Evolutionary conservation across 2,329 filamentous ascomycete species (phyloP), one percentile per base, ranked within the genome.

Genomic region (Exutisphaerella laricina): DNA sequence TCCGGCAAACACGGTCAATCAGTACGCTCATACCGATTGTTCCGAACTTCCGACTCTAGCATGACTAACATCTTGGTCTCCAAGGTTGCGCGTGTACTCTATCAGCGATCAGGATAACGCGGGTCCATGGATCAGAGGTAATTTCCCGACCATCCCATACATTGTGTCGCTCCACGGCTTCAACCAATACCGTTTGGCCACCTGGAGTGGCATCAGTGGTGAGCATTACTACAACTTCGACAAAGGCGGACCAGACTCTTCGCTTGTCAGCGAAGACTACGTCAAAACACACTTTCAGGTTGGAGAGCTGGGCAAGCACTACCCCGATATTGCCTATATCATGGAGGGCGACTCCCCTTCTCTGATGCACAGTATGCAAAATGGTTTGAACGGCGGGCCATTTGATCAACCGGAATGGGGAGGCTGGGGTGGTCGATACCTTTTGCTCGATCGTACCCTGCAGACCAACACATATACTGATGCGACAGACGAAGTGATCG

Each of bases 51-150:
- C n/a, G n/a, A n/a, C n/a, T n/a, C n/a, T n/a, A n/a, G n/a, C n/a
- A n/a, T n/a, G n/a, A n/a, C n/a, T n/a, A n/a, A n/a, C n/a, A n/a
- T n/a, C n/a, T n/a, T n/a, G n/a, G n/a, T n/a, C n/a, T n/a, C n/a
- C n/a, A n/a, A n/a, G n/a, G n/a, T 56, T 78, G 3, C 64, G 73
- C 9, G 66, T 77, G 6, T 78, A 78, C 55, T 62, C 75, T 25
- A 78, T 80, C 41, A 78, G 74, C 5, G 77, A 80, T 49, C 77
- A 80, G 50, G 77, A 80, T 47, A 71, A 80, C 47, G 71, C 72
- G 0, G 75, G 74, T 0, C 59, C 68, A 0, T 80, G 75, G 76
- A 73, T 80, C 25, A 70, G 77, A 12, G 60, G 65, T 33, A 68
- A 66, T 2, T 79, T 71, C 46, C 74, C 77, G 0, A 69, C 74